Evolutionary conservation across 2,329 filamentous ascomycete genomes (phyloP), one percentile per base, ranked within the genome.

Genomic region (Metarhizium humberi): DNA sequence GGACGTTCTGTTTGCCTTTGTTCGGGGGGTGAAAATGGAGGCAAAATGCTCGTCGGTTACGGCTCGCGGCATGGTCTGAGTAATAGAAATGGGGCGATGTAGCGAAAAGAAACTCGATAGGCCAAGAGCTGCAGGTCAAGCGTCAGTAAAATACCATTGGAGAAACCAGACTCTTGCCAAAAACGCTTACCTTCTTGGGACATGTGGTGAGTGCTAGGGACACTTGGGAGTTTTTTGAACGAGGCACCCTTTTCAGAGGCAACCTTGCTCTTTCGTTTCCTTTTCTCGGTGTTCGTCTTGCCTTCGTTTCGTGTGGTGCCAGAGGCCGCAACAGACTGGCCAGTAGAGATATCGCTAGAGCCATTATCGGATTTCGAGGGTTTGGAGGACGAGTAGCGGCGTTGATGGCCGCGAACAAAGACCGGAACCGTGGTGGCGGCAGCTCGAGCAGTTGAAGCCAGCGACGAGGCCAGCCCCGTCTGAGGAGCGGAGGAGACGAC

Each of bases 31-130:
- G 71, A 97, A 97, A 66, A 99, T 92, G 66, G 87, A 80, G 59
- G 89, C 86, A 71, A 97, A 96, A 51, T 86, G 80, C 67, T 88
- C 86, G 59, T 87, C 78, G 53, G 81, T 84, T 49, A 91, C 80
- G 20, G 80, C 76, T 63, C 82, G 84, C 55, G 88, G 94, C 66
- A 96, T 86, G 62, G 87, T 86, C 63, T 86, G 85, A 51, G 86
- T 91, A 61, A 96, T 84, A 55, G 90, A 95, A 66, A 99, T 92
- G 49, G 94, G 94, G 58, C 94, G 86, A 73, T 99, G 90, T 61
- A 95, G 87, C 59, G 92, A 95, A 77, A 97, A 97, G 79, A 99
- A 97, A 57, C 87, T 87, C 7, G 92, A 94, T 49, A 96, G 78
- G 60, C 88, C 86, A 58, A 97, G 80, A 66, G 95, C 94, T 97